A percentile compares a stretch with the other conserved stretches of the same genome.
These are phyloP conservation scores for Acanthamoeba healyi DNA, from an alignment of 208 protist genomes.

Conservation along the genomic window DNA sequence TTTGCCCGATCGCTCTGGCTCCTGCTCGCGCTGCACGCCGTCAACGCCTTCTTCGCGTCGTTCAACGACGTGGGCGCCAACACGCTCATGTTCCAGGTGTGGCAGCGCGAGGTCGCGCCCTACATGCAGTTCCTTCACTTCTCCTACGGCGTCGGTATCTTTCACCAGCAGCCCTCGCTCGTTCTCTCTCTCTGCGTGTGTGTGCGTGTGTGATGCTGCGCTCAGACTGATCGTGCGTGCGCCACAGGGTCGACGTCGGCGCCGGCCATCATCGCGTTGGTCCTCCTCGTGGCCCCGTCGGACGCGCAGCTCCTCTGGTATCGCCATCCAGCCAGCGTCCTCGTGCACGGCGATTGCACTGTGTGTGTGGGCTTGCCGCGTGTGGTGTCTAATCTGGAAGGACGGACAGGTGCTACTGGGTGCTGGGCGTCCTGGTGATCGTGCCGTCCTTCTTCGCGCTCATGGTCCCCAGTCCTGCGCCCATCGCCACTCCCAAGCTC, in stretches of 20 bases:
- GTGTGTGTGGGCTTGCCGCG: too few relatives aligned
- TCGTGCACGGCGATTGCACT: too few relatives aligned
- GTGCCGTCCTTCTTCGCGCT: slow-evolving; percentile 9
- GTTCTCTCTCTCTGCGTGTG: too few relatives aligned
- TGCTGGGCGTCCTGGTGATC: background rate
- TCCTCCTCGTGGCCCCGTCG: background rate
- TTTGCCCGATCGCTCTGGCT: slow-evolving; percentile 7
- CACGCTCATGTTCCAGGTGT: slow-evolving; percentile 43
- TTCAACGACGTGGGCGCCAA: slow-evolving; percentile 49
- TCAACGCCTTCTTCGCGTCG: slow-evolving; percentile 13
- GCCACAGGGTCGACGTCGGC: slow-evolving; percentile 5
- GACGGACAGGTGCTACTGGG: background rate
- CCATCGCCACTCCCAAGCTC: background rate
- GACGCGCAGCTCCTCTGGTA: slow-evolving; percentile 1
- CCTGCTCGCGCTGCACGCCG: slow-evolving; percentile 15
- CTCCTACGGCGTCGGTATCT: slow-evolving; percentile 35
- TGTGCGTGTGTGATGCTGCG: background rate
- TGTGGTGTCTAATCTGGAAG: too few relatives aligned
- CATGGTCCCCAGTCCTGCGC: background rate
- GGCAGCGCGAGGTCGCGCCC: slow-evolving; percentile 27
- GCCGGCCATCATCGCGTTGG: slow-evolving; percentile 9
- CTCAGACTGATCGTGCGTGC: background rate
- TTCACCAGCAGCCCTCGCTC: too few relatives aligned
- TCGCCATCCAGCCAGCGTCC: background rate
- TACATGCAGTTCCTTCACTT: slow-evolving; percentile 45